Percentiles rank a stretch among this genome's conserved stretches.
These are phyloP conservation scores for Trichoderma sp. DNA, from an alignment of 2,329 filamentous ascomycete genomes.

Conservation along the genomic window DNA sequence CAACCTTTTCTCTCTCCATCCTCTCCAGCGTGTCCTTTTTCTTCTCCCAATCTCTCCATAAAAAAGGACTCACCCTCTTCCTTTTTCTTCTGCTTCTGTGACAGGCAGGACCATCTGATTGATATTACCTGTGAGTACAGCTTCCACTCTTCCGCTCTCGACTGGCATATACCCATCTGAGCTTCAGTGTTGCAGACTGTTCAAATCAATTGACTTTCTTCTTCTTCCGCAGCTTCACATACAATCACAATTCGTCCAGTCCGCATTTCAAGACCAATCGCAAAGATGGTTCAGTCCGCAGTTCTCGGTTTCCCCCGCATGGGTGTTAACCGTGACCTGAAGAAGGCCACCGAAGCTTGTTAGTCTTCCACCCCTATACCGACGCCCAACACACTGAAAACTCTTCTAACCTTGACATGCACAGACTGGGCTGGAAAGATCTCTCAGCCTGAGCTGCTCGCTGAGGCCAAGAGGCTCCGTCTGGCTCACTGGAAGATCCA, in stretches of 20 bases:
- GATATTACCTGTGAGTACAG: slow-evolving; percentile 8
- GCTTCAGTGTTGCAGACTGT: neutral
- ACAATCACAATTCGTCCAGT: slow-evolving; percentile 14
- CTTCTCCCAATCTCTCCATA: neutral
- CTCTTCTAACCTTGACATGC: slow-evolving; percentile 32
- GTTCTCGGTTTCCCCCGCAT: slow-evolving; percentile 99
- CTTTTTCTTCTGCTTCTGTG: slow-evolving; percentile 14
- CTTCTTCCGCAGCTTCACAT: neutral
- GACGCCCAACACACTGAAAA: slow-evolving; percentile 40
- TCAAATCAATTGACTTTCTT: neutral
- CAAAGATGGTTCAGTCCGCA: slow-evolving; percentile 67
- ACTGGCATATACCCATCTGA: neutral
- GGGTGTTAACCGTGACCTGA: slow-evolving; percentile 97
- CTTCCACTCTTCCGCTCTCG: neutral
- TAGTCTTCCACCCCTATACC: slow-evolving; percentile 38
- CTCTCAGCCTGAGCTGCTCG: slow-evolving; percentile 84
- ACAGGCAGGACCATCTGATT: slow-evolving; percentile 20
- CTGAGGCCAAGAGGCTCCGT: slow-evolving; percentile 95
- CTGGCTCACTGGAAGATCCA: slow-evolving; percentile 99
- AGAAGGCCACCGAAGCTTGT: slow-evolving; percentile 99
- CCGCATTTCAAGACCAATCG: slow-evolving; percentile 36
- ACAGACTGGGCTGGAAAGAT: slow-evolving; percentile 87
- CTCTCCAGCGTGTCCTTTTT: slow-evolving; percentile 22
- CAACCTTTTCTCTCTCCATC: slow-evolving; percentile 8
- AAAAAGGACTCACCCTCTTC: slow-evolving; percentile 19